Base-by-base conservation (phyloP, 1,284 basidiomycete genomes). In the Moesziomyces antarcticus region DNA sequence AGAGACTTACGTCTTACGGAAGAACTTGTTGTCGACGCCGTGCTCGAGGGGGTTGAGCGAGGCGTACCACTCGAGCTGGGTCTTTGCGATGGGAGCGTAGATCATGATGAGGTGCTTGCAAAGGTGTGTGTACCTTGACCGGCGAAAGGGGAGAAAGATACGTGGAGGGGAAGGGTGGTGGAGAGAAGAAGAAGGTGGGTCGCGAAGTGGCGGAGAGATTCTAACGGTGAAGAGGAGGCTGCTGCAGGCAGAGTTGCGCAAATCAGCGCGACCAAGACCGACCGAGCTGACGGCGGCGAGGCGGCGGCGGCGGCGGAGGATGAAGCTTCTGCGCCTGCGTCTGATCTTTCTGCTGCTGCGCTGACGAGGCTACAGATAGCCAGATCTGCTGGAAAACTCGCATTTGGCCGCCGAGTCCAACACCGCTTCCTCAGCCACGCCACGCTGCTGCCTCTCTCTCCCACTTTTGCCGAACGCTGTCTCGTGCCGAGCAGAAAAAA, bases 21-120 rank as follows among this genome's bases (percentile, higher is more conserved):
- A 70, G 69, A 75, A 84, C 73, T 73, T 70, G 76, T 84, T 84
- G 53, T 74, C 73, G 53, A 83, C 60, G 50, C 68, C 69, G 54
- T 78, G 73, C 64, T 84, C 80, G 59, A 84, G 78, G 11, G 82
- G 82, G 67, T 83, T 80, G 69, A 84, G 78, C 50, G 78, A 79
- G 50, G 82, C 82, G 54, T 77, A 78, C 82, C 82, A 84, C 73
- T 82, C 80, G 66, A 84, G 75, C 76, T 84, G 82, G 20, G 72
- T 66, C 70, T 79, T 81, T 43, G 74, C 76, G 45, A 77, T 69
- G 47, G 77, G 76, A 50, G 72, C 67, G 62, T 77, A 78, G 64
- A 79, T 74, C 74, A 78, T 80, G 44, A 42, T 63, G 66, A 47
- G 25, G 2, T 21, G 42, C 20, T 44, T 44, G 42, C 42, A 13